phyloP scores from a whole-genome alignment of 441 rosid species.

The Erodium chrysanthum region DNA sequence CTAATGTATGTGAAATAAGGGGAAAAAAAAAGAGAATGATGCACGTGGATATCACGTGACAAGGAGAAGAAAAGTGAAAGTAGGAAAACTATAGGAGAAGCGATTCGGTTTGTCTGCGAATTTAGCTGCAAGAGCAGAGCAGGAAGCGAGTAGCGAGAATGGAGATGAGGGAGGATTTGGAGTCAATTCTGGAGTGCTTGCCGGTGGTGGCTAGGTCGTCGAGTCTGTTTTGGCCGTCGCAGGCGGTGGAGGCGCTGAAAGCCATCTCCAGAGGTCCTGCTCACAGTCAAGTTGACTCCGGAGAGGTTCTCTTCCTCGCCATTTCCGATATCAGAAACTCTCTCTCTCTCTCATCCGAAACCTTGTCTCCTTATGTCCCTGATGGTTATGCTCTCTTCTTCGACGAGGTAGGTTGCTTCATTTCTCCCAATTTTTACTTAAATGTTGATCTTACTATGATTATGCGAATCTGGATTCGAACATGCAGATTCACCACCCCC shows the following conservation, averaged over 20 bases:
- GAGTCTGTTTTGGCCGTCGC: conserved; percentile 51
- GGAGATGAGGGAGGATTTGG: conserved; percentile 27
- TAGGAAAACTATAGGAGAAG: background rate
- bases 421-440: background rate
- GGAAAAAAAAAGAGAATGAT: too few species aligned
- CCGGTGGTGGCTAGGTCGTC: conserved; percentile 46
- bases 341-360: conserved; percentile 29
- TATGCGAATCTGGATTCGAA: background rate
- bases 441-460: background rate
- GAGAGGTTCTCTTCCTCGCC: conserved; percentile 43
- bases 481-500: background rate
- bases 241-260: conserved; percentile 44
- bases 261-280: conserved; percentile 48
- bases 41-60: background rate
- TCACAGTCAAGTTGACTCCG: conserved; percentile 48
- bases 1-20: too few species aligned
- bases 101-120: background rate
- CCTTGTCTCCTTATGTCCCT: conserved; percentile 39
- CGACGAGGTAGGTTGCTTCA: conserved; percentile 40
- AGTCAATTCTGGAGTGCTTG: conserved; percentile 38
- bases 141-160: conserved; percentile 6
- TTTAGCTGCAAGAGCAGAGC: background rate
- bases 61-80: background rate
- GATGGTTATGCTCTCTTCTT: conserved; percentile 65
- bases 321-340: conserved; percentile 47